These are phyloP conservation scores for Backusella tuberculispora DNA, from an alignment of 192 early-diverging fungal species.

Conservation along the genomic window DNA sequence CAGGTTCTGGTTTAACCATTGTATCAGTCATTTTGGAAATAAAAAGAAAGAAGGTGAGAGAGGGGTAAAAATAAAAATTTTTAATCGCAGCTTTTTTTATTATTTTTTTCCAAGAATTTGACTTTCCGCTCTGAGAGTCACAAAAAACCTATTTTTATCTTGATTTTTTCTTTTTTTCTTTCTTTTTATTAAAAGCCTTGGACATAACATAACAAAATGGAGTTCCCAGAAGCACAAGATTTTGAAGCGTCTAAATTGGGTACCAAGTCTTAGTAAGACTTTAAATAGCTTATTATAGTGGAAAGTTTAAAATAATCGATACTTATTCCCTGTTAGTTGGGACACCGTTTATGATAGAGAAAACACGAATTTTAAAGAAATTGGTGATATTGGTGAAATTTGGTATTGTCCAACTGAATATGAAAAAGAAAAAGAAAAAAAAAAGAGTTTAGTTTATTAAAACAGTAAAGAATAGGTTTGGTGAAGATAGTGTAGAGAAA, in stretches of 20 bases:
- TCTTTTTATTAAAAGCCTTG: not conserved
- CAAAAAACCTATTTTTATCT: not conserved
- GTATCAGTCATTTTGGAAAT: not conserved
- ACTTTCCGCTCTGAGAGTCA: not conserved
- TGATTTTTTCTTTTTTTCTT: not conserved
- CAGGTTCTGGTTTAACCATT: conserved; percentile 18
- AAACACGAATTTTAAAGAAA: conserved; percentile 76
- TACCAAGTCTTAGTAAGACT: conserved; percentile 62
- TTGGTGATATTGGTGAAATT: conserved; percentile 90
- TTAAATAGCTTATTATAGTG: not conserved
- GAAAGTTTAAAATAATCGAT: not conserved
- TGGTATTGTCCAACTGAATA: conserved; percentile 55
- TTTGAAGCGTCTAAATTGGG: conserved; percentile 62
- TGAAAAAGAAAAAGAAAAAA: not conserved
- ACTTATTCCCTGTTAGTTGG: conserved; percentile 60
- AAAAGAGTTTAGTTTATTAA: not conserved
- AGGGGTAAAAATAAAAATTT: not conserved
- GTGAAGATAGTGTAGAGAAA: conserved; percentile 79
- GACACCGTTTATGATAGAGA: conserved; percentile 83
- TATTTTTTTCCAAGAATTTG: no score
- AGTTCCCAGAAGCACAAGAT: conserved; percentile 32
- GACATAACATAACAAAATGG: not conserved
- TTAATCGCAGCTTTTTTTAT: no score
- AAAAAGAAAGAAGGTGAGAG: not conserved
- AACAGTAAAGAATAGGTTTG: conserved; percentile 60